Evolutionary conservation across 768 basidiomycete species (phyloP).

Genomic region (Mycena alexandri): DNA sequence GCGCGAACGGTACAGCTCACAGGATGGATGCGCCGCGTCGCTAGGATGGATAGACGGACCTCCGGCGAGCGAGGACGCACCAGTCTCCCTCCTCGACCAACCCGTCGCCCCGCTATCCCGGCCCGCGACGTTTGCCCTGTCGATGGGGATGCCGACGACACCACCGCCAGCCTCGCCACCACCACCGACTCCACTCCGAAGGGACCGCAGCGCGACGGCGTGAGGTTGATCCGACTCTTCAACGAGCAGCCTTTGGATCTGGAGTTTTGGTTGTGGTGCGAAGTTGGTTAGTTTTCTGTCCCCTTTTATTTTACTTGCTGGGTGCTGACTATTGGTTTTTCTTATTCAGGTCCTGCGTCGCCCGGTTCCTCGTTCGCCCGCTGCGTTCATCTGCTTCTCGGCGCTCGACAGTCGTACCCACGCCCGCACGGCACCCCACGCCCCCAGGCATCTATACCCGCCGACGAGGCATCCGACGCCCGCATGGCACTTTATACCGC

Average conservation of each 20-base stretch:
- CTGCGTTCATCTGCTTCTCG: slow-evolving; percentile 2
- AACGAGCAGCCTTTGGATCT: slow-evolving; percentile 13
- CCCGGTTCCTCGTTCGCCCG: background rate
- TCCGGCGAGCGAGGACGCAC: background rate
- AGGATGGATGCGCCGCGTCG: no score
- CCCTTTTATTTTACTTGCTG: background rate
- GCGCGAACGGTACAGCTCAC: background rate
- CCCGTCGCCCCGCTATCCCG: slow-evolving; percentile 15
- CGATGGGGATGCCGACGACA: no score
- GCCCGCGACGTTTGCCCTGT: background rate
- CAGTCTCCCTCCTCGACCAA: background rate
- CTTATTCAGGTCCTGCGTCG: background rate
- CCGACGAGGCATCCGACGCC: no score
- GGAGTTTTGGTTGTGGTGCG: slow-evolving; percentile 6
- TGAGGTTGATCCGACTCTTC: slow-evolving; percentile 19
- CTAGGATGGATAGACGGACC: slow-evolving; percentile 10
- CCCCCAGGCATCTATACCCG: slow-evolving; percentile 4
- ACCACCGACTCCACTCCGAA: slow-evolving; percentile 1
- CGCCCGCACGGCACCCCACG: slow-evolving; percentile 13
- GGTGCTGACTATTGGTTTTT: background rate
- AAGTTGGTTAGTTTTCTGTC: background rate
- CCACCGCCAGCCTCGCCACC: background rate
- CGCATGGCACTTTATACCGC: no score
- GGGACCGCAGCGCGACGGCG: slow-evolving; percentile 25
- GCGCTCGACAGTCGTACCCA: slow-evolving; percentile 2